These are phyloP conservation scores for Podaxis sp. DNA, from an alignment of 768 basidiomycete species.

Conservation along the genomic window DNA sequence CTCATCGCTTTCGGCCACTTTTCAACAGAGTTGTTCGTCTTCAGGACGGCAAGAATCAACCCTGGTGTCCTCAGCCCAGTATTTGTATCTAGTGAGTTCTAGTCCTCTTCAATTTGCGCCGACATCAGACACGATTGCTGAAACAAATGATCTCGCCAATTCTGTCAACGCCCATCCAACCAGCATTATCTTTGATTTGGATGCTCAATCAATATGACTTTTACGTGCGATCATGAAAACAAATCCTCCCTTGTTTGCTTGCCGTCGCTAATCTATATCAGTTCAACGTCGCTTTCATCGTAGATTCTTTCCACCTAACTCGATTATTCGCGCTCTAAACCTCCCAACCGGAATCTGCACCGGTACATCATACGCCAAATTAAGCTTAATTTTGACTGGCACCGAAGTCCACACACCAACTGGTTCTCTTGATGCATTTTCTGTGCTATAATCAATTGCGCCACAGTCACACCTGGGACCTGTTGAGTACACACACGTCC, in stretches of 20 bases:
- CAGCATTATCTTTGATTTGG: constrained; percentile 73
- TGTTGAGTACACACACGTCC: no score
- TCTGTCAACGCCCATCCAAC: constrained; percentile 14
- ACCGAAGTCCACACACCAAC: no score
- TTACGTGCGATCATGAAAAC: constrained; percentile 47
- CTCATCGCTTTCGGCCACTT: constrained; percentile 91
- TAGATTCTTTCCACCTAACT: background rate
- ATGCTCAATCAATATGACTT: constrained; percentile 82
- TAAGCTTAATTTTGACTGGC: no score
- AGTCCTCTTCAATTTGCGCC: background rate
- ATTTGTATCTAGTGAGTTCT: constrained; percentile 76
- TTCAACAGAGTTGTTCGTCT: constrained; percentile 79
- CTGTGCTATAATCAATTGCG: no score
- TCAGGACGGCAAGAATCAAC: constrained; percentile 63
- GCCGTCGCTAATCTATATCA: background rate
- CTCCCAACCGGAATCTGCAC: no score
- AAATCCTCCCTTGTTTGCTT: background rate
- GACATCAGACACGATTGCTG: background rate
- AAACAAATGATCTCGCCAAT: constrained; percentile 8
- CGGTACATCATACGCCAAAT: no score
- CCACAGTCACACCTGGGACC: no score
- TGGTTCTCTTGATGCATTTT: no score
- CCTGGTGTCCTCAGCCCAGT: constrained; percentile 65
- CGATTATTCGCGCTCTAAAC: background rate
- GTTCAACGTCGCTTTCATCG: background rate